Evolutionary conservation across 345 rosid species (phyloP).

Genomic region (Viola odorata): DNA sequence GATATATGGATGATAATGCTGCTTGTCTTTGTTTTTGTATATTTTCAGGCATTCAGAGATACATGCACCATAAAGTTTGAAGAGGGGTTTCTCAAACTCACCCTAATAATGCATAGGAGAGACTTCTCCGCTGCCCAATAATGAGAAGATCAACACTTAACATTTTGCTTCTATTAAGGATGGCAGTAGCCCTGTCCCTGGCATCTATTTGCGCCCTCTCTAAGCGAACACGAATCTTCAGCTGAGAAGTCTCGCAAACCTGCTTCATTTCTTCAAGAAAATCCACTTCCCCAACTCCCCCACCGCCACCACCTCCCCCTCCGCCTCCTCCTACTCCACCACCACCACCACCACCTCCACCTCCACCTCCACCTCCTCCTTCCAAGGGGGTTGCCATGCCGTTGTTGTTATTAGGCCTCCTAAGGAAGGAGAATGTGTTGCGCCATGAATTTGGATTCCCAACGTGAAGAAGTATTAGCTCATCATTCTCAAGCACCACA

Average conservation of each 20-base stretch:
- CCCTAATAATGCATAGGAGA: constrained; percentile 68
- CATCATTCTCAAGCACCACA: constrained; percentile 56
- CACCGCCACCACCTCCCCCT: constrained; percentile 6
- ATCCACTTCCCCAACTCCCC: constrained; percentile 34
- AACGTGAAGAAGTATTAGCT: constrained; percentile 55
- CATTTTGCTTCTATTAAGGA: constrained; percentile 42
- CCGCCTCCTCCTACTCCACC: constrained; percentile 17
- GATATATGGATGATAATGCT: no score
- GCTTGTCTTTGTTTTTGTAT: no score
- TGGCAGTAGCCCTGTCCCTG: constrained; percentile 45
- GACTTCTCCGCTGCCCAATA: constrained; percentile 63
- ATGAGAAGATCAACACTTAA: constrained; percentile 56
- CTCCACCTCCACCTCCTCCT: constrained; percentile 2
- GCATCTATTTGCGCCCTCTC: constrained; percentile 43
- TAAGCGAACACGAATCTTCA: constrained; percentile 38
- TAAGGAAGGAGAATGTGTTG: constrained; percentile 50
- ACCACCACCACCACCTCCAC: constrained; percentile 1
- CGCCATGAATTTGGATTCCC: constrained; percentile 47
- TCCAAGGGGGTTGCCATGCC: background rate
- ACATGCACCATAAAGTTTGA: background rate
- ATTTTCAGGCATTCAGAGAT: no score
- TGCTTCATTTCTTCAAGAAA: constrained; percentile 70
- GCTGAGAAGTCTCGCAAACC: constrained; percentile 53
- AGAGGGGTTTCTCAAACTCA: constrained; percentile 21
- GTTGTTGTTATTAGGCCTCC: constrained; percentile 14